Percentiles rank a stretch among this genome's conserved stretches.
These are phyloP conservation scores for Inga leiocalycina DNA, from an alignment of 306 rosid genomes.

Conservation along the genomic window DNA sequence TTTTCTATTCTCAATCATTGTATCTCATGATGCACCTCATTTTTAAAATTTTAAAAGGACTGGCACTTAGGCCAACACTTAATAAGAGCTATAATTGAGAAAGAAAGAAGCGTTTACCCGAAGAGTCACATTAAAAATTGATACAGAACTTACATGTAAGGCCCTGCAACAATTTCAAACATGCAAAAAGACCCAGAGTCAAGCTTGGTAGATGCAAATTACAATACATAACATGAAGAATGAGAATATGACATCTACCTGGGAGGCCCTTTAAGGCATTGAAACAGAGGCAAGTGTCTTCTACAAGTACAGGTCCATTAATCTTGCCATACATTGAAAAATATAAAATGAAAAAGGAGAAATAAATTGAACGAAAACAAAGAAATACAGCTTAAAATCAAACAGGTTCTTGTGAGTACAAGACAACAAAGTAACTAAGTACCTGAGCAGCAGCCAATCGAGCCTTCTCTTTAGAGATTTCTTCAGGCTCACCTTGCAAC, in stretches of 20 bases:
- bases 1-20: background rate
- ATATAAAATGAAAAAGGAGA: background rate
- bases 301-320: conserved; percentile 94
- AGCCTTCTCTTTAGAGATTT: conserved; percentile 93
- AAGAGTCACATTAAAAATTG: conserved; percentile 23
- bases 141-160: conserved; percentile 85
- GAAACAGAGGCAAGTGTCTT: conserved; percentile 98
- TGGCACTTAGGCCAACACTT: background rate
- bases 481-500: conserved; percentile 97
- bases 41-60: background rate
- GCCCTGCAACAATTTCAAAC: conserved; percentile 70
- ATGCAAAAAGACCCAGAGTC: conserved; percentile 30
- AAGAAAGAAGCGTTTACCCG: conserved; percentile 40
- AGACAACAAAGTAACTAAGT: conserved; percentile 19
- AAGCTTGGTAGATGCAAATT: conserved; percentile 4
- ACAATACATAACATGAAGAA: conserved; percentile 7
- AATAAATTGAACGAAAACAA: background rate
- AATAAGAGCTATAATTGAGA: conserved; percentile 6
- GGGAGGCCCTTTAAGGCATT: conserved; percentile 98
- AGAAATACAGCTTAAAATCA: conserved; percentile 19
- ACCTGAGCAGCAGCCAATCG: conserved; percentile 91
- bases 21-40: background rate
- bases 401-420: background rate
- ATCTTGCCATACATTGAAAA: conserved; percentile 52
- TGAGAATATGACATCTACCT: conserved; percentile 49